Conservation (phyloP, 2,329 filamentous ascomycete species). For the Cladobotryum protrusum region DNA sequence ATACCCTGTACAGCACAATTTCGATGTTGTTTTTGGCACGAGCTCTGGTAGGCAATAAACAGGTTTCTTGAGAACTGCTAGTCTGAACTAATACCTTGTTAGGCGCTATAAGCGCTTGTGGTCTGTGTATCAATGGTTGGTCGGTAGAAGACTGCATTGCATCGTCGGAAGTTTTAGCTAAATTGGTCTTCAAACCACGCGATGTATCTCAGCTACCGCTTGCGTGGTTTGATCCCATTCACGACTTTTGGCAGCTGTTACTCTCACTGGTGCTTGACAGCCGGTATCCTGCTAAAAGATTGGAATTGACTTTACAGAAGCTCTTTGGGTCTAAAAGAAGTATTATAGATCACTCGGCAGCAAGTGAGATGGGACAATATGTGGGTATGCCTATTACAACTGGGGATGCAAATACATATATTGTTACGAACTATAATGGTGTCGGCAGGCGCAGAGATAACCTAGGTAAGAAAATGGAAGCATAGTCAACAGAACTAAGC, state of each 20-base stretch:
- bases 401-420: conserved; percentile 9
- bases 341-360: conserved; percentile 2
- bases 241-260: background rate
- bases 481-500: background rate
- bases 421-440: conserved; percentile 16
- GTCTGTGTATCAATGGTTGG: conserved; percentile 13
- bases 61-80: background rate
- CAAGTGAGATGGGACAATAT: conserved; percentile 10
- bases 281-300: background rate
- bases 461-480: background rate
- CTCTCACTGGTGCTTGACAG: background rate
- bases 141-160: conserved; percentile 13
- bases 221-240: background rate
- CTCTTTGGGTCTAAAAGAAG: background rate
- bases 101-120: conserved; percentile 13
- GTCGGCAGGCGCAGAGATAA: conserved; percentile 1
- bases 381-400: conserved; percentile 14
- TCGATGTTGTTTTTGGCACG: conserved; percentile 14
- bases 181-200: background rate
- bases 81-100: background rate
- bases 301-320: background rate
- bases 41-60: conserved; percentile 14
- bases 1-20: conserved; percentile 13
- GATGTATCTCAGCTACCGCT: background rate
- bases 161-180: background rate